phyloP scores from a whole-genome alignment of 1,139 yeast genomes.

The Debaryomyces subglobosus region DNA sequence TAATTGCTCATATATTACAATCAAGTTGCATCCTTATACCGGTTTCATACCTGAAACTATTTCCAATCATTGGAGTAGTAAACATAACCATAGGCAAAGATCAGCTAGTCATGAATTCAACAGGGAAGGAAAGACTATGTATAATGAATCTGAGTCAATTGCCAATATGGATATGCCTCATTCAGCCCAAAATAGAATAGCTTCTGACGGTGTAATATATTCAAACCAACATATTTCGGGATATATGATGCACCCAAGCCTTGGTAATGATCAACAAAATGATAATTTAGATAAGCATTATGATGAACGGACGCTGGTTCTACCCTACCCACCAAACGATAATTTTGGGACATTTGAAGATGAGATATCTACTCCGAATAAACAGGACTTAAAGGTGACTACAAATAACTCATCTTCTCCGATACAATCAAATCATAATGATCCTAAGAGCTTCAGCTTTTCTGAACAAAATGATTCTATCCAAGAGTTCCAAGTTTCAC shows the following conservation, averaged over 20 bases:
- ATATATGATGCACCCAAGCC: neutral
- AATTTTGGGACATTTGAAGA: neutral
- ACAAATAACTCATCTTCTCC: neutral
- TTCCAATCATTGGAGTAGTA: constrained; percentile 6
- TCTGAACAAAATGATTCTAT: constrained; percentile 32
- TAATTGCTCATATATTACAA: neutral
- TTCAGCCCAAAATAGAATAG: constrained; percentile 13
- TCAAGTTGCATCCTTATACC: constrained; percentile 12
- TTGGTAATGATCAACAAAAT: neutral
- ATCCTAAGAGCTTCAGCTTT: constrained; percentile 22
- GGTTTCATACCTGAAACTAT: constrained; percentile 7
- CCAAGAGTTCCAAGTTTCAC: constrained; percentile 27
- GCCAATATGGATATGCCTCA: neutral
- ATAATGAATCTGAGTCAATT: constrained; percentile 11
- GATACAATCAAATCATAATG: neutral
- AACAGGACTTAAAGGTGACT: neutral
- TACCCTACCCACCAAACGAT: constrained; percentile 2
- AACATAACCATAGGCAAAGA: constrained; percentile 20
- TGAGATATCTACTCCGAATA: constrained; percentile 1
- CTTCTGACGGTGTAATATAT: constrained; percentile 22
- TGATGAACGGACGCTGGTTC: neutral
- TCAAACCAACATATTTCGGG: neutral
- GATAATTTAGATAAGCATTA: neutral
- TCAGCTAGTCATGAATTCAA: constrained; percentile 36
- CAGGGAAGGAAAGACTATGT: constrained; percentile 21